Conservation (phyloP, 1,284 basidiomycete genomes). For the Filobasidium uniguttulatum region DNA sequence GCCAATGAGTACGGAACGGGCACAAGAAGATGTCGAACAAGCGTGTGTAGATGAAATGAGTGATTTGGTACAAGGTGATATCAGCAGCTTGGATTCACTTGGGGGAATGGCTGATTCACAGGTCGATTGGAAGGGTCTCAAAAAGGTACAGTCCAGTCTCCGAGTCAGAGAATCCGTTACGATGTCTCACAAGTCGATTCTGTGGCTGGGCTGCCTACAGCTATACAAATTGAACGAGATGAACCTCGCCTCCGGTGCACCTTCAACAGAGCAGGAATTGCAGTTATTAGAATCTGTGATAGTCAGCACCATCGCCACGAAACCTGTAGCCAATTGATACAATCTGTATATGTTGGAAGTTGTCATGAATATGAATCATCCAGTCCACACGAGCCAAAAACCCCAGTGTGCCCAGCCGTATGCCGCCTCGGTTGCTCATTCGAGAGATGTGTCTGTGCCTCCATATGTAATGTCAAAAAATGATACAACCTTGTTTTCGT, state of each 20-base stretch:
- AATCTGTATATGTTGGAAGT: too few species aligned
- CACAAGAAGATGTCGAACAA: slow-evolving; percentile 30
- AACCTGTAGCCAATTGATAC: slow-evolving; percentile 43
- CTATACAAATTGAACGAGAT: slow-evolving; percentile 57
- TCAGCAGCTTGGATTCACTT: slow-evolving; percentile 38
- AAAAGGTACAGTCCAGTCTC: slow-evolving; percentile 45
- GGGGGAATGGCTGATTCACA: slow-evolving; percentile 30
- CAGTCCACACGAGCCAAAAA: too few species aligned
- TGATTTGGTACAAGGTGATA: slow-evolving; percentile 46
- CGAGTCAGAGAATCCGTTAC: neutral
- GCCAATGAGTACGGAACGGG: slow-evolving; percentile 23
- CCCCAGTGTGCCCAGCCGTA: too few species aligned
- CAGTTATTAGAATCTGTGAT: slow-evolving; percentile 51
- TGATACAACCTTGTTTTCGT: too few species aligned
- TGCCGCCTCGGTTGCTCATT: too few species aligned
- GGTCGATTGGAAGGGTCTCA: slow-evolving; percentile 55
- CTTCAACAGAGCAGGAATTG: slow-evolving; percentile 35
- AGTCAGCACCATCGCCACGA: slow-evolving; percentile 63
- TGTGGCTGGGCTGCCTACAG: slow-evolving; percentile 34
- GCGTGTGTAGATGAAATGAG: slow-evolving; percentile 40
- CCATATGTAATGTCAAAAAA: too few species aligned
- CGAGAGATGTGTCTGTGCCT: too few species aligned
- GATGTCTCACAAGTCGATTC: neutral
- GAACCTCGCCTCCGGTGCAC: slow-evolving; percentile 21
- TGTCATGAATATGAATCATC: too few species aligned